Evolutionary conservation across 805 yeast species (phyloP), one percentile per base, ranked within the genome.

Genomic region (Priceomyces fermenticarens): DNA sequence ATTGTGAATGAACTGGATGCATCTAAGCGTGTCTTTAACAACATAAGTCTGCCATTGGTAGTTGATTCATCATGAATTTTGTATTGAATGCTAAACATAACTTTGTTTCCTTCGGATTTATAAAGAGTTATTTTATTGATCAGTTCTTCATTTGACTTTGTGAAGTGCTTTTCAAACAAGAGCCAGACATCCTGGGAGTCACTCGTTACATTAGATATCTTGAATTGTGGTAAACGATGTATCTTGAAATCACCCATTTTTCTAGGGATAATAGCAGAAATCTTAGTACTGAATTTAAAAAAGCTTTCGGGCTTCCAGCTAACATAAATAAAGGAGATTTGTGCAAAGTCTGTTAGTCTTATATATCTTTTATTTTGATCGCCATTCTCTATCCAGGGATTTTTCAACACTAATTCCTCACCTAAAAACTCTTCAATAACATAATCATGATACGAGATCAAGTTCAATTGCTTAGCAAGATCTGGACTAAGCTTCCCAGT

Each of bases 371-470:
- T 43, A 6, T 43, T 42, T 10, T 38, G 35, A 13, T 51, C 43
- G 10, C 42, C 40, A 5, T 47, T 33, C 13, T 49, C 53, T 6
- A 56, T 46, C 75, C 74, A 70, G 4, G 74, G 73, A 38, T 70
- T 70, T 36, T 59, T 64, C 14, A 68, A 36, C 0, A 32, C 26
- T 1, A 58, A 13, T 4, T 14, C 16, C 10, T 31, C 35, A 16
- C 35, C 27, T 13, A 60, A 51, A 17, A 57, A 53, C 2, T 73
- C 44, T 4, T 64, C 42, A 0, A 88, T 63, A 0, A 85, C 71
- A 54, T 87, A 88, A 58, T 88, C 96, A 59, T 88, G 96, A 29
- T 74, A 67, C 3, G 81, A 62, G 1, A 77, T 64, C 25, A 85
- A 60, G 2, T 64, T 60, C 27, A 66, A 55, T 20, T 58, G 46